Conservation (phyloP, 176 grass and related monocot species). For the Triticum turgidum region DNA sequence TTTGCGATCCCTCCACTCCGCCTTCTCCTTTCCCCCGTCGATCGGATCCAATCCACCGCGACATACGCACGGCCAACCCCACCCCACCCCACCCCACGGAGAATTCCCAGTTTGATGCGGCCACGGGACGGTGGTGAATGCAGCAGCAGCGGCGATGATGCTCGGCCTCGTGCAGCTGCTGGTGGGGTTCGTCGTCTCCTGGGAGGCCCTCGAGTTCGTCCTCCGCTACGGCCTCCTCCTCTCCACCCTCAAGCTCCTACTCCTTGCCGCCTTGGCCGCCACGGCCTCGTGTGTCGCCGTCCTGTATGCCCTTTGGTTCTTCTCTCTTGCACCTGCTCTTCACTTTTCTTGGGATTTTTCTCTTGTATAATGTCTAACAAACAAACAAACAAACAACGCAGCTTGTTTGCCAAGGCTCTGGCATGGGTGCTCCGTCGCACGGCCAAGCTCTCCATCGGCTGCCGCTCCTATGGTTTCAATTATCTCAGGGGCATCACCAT, state of each 20-base stretch:
- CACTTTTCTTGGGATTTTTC: not conserved
- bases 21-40: not conserved
- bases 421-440: conserved; percentile 53
- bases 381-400: conserved; percentile 33
- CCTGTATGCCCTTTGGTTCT: conserved; percentile 11
- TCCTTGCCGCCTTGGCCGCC: conserved; percentile 6
- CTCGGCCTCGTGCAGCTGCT: conserved; percentile 50
- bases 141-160: conserved; percentile 18
- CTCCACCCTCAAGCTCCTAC: conserved; percentile 32
- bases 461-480: conserved; percentile 61
- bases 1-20: conserved; percentile 25
- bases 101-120: not conserved
- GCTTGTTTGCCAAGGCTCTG: conserved; percentile 56
- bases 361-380: not conserved
- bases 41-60: conserved; percentile 21
- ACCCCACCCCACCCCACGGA: not conserved
- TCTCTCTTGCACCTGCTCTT: not conserved
- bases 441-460: conserved; percentile 62
- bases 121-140: conserved; percentile 16
- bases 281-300: conserved; percentile 19
- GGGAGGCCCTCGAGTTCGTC: conserved; percentile 53
- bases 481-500: conserved; percentile 66
- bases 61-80: not conserved
- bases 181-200: conserved; percentile 47
- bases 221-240: conserved; percentile 48